Evolutionary conservation across 768 basidiomycete species (phyloP).

Genomic region (Amanita inopinata): DNA sequence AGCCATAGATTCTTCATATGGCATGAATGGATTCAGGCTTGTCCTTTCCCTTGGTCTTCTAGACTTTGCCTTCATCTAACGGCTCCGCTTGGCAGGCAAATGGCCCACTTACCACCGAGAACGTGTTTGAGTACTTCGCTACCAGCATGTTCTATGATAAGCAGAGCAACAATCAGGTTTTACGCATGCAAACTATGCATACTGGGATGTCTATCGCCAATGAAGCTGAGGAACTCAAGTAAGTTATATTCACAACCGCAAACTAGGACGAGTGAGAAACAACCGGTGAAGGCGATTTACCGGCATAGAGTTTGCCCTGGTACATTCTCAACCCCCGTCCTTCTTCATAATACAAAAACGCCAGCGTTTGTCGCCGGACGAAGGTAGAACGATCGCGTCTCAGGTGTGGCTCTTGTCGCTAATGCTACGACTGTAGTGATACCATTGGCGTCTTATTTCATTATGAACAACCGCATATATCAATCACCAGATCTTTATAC

Average conservation of each 20-base stretch:
- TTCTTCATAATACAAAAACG: slow-evolving; percentile 88
- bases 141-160: slow-evolving; percentile 93
- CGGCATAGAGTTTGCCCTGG: slow-evolving; percentile 81
- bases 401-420: neutral
- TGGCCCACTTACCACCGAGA: slow-evolving; percentile 65
- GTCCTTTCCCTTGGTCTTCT: slow-evolving; percentile 7
- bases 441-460: slow-evolving; percentile 77
- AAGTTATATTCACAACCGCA: slow-evolving; percentile 16
- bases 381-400: slow-evolving; percentile 43
- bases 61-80: slow-evolving; percentile 4
- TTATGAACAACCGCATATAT: slow-evolving; percentile 84
- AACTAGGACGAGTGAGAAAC: slow-evolving; percentile 4
- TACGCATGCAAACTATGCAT: slow-evolving; percentile 91
- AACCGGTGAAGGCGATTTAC: slow-evolving; percentile 56
- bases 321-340: slow-evolving; percentile 68
- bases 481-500: slow-evolving; percentile 81
- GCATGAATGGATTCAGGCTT: slow-evolving; percentile 83
- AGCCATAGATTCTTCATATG: slow-evolving; percentile 80
- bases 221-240: slow-evolving; percentile 84
- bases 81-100: slow-evolving; percentile 45
- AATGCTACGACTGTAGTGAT: slow-evolving; percentile 35
- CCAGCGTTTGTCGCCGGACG: slow-evolving; percentile 71
- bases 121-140: slow-evolving; percentile 85
- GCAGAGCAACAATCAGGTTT: slow-evolving; percentile 84
- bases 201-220: slow-evolving; percentile 68